Conservation (phyloP, 2,329 filamentous ascomycete species). For the Colletotrichum sp. region DNA sequence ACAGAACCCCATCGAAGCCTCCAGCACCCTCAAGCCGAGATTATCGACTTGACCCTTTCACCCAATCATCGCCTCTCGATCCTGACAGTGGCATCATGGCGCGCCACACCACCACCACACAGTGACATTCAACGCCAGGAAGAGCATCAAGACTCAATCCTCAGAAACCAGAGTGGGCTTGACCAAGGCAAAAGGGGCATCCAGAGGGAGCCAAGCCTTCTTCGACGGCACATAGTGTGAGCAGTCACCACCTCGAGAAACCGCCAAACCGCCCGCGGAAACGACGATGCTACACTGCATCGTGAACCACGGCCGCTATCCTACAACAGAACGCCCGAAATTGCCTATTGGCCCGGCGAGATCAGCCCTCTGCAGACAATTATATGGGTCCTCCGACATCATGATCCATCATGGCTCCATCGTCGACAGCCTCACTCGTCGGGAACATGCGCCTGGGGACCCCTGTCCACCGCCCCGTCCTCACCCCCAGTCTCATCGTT, state of each 20-base stretch:
- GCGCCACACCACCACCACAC: not conserved
- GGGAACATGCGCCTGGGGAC: constrained; percentile 25
- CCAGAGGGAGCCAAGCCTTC: not conserved
- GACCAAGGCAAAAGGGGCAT: not conserved
- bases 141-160: not conserved
- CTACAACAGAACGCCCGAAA: constrained; percentile 10
- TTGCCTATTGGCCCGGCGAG: constrained; percentile 21
- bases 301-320: constrained; percentile 15
- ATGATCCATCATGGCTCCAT: constrained; percentile 20
- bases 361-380: constrained; percentile 19
- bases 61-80: not conserved
- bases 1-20: not conserved
- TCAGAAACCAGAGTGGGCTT: not conserved
- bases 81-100: constrained; percentile 4
- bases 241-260: not conserved
- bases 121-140: not conserved
- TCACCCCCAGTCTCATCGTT: constrained; percentile 22
- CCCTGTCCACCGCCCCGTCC: constrained; percentile 21
- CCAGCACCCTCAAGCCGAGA: not conserved
- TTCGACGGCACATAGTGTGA: not conserved
- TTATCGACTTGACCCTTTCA: not conserved
- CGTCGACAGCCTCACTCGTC: constrained; percentile 38
- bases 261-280: not conserved
- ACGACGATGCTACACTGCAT: constrained; percentile 16
- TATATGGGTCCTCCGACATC: constrained; percentile 14